Evolutionary conservation across 2,329 filamentous ascomycete species (phyloP), one percentile per base, ranked within the genome.

Genomic region (Alternaria arbusti): DNA sequence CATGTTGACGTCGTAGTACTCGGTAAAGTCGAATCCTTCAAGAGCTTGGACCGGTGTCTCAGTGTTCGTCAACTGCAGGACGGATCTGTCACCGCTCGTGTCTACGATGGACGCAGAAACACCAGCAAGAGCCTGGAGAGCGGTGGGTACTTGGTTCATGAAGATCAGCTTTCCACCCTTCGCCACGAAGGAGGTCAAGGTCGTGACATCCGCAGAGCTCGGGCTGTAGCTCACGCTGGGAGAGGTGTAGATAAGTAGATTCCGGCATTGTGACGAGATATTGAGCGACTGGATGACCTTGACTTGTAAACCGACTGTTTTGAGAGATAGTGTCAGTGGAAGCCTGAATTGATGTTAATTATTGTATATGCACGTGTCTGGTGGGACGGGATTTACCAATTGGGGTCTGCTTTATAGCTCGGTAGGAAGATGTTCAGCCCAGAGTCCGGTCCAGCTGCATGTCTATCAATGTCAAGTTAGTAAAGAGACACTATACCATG

Each of bases 131-230:
- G 44, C 7, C 50, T 59, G 60, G 28, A 63, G 60, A 20, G 49
- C 30, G 8, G 49, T 32, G 5, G 60, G 60, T n/a, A 63, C 60
- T 30, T 43, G 15, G 44, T 32, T 63, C 60, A 63, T 63, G 30
- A 63, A 63, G n/a, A 63, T 55, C n/a, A 63, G 28, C 5, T 20
- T 50, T 40, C 60, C 60, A n/a, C 60, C 60, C 25, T 40, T 59
- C 30, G 50, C 5, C 30, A 63, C 60, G 25, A 63, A 63, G 2
- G 60, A 63, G 6, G 30, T 59, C 32, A 63, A 50, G 6, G 56
- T 15, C 11, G 30, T 6, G 10, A 63, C 50, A 54, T 63, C 55
- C 11, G 56, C 44, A 20, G 56, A 26, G 25, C 30, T 63, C 26
- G 60, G 60, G 49, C 23, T 59, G 50, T 63, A 63, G 50, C 13